Percentiles rank a stretch among this genome's conserved stretches.
Conservation (phyloP, 2,329 filamentous ascomycete species). For the Neonectria ditissima region DNA sequence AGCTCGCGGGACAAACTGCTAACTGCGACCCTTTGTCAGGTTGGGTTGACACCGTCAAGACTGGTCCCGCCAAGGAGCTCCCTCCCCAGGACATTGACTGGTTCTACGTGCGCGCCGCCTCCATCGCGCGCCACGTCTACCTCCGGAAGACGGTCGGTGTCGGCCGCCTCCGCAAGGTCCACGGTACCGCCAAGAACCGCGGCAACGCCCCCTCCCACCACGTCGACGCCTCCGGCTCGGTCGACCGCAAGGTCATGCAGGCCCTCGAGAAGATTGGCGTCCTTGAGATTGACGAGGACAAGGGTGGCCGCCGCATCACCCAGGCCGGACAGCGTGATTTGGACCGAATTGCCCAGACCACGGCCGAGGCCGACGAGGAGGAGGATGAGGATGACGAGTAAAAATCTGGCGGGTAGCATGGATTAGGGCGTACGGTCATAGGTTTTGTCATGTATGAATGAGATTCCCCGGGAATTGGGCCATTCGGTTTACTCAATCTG, state of each 20-base stretch:
- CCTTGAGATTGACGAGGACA: conserved; percentile 96
- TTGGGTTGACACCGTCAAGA: conserved; percentile 99
- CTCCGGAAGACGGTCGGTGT: conserved; percentile 99
- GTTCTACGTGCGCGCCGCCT: conserved; percentile 91
- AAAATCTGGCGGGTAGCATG: conserved; percentile 48
- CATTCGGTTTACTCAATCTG: conserved; percentile 52
- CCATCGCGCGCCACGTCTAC: conserved; percentile 98
- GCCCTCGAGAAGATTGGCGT: conserved; percentile 99
- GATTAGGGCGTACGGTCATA: conserved; percentile 57
- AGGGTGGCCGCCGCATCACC: conserved; percentile 98
- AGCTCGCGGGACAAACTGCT: conserved; percentile 13
- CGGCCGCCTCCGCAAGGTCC: conserved; percentile 94
- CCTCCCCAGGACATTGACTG: conserved; percentile 98
- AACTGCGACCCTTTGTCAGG: conserved; percentile 62
- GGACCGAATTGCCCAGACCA: conserved; percentile 92
- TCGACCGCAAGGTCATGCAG: conserved; percentile 98
- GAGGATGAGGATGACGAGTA: conserved; percentile 75
- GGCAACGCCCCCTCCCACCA: conserved; percentile 92
- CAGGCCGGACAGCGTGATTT: conserved; percentile 98
- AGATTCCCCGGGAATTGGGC: conserved; percentile 53
- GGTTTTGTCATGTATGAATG: conserved; percentile 57
- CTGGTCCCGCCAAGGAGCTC: conserved; percentile 94
- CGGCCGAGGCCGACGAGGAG: conserved; percentile 77
- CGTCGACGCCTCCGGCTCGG: conserved; percentile 92
- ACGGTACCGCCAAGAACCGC: conserved; percentile 98